These are phyloP conservation scores for Talaromyces albobiverticillius DNA, from an alignment of 2,329 filamentous ascomycete genomes.

Conservation along the genomic window DNA sequence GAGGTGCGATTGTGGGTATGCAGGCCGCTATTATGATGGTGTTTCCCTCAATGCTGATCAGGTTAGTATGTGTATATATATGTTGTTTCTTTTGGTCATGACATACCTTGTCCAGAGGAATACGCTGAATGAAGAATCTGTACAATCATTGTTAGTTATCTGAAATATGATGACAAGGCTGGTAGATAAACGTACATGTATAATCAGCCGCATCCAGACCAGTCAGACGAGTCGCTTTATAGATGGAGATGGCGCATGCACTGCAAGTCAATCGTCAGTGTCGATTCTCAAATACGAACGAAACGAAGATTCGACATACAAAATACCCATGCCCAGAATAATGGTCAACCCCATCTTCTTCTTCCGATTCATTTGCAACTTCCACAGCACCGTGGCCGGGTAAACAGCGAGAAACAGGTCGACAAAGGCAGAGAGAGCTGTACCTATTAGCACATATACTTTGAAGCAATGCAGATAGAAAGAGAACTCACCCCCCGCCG, in stretches of 20 bases:
- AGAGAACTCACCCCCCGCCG: constrained; percentile 35
- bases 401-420: constrained; percentile 35
- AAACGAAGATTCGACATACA: constrained; percentile 28
- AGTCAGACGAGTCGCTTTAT: constrained; percentile 31
- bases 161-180: too few species aligned
- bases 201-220: constrained; percentile 22
- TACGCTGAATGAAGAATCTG: constrained; percentile 10
- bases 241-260: constrained; percentile 30
- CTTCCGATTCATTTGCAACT: constrained; percentile 28
- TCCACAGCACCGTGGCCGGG: constrained; percentile 29
- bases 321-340: constrained; percentile 29
- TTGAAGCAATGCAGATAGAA: neutral
- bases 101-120: constrained; percentile 14
- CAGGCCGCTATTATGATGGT: constrained; percentile 15
- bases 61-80: neutral
- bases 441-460: neutral
- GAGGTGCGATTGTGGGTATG: constrained; percentile 14
- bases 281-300: too few species aligned
- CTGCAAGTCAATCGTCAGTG: constrained; percentile 19
- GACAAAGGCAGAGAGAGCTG: constrained; percentile 29
- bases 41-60: constrained; percentile 12
- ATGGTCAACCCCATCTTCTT: constrained; percentile 29
- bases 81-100: too few species aligned
- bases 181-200: constrained; percentile 8
- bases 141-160: neutral